Evolutionary conservation across 495 filamentous ascomycete species (phyloP).

Genomic region (Tuber umbilicatum): DNA sequence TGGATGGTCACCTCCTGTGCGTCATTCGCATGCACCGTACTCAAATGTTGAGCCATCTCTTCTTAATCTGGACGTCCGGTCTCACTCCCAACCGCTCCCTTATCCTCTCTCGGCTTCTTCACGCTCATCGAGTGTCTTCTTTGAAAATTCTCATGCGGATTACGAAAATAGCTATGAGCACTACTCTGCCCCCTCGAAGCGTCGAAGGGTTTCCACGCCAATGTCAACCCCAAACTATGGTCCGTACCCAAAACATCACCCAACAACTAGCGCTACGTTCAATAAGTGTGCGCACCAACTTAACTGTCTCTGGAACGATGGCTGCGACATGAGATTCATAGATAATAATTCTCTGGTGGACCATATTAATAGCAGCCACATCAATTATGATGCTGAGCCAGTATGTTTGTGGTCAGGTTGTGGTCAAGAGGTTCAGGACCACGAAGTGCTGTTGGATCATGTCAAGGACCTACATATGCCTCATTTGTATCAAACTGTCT

Average conservation of each 20-base stretch:
- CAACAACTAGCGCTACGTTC: slow-evolving; percentile 21
- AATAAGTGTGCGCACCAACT: slow-evolving; percentile 18
- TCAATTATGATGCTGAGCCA: background rate
- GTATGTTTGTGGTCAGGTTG: slow-evolving; percentile 23
- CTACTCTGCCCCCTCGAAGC: slow-evolving; percentile 18
- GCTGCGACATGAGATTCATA: slow-evolving; percentile 19
- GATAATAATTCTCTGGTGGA: slow-evolving; percentile 13
- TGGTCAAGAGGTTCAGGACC: slow-evolving; percentile 13
- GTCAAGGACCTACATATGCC: slow-evolving; percentile 15
- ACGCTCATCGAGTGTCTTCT: slow-evolving; percentile 27
- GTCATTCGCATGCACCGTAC: background rate
- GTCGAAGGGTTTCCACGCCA: slow-evolving; percentile 28
- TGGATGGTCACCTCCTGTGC: slow-evolving; percentile 5
- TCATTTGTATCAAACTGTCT: slow-evolving; percentile 17
- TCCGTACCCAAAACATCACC: slow-evolving; percentile 6
- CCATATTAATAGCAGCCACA: slow-evolving; percentile 13
- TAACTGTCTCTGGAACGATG: slow-evolving; percentile 17
- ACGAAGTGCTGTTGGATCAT: slow-evolving; percentile 15
- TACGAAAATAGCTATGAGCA: slow-evolving; percentile 22
- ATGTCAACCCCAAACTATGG: slow-evolving; percentile 22
- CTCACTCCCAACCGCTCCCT: slow-evolving; percentile 14
- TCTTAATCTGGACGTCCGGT: slow-evolving; percentile 17
- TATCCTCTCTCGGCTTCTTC: slow-evolving; percentile 25
- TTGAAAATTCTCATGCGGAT: slow-evolving; percentile 20
- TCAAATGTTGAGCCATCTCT: slow-evolving; percentile 19